Conservation (phyloP, 768 basidiomycete species). For the Amylocystis lapponica region DNA sequence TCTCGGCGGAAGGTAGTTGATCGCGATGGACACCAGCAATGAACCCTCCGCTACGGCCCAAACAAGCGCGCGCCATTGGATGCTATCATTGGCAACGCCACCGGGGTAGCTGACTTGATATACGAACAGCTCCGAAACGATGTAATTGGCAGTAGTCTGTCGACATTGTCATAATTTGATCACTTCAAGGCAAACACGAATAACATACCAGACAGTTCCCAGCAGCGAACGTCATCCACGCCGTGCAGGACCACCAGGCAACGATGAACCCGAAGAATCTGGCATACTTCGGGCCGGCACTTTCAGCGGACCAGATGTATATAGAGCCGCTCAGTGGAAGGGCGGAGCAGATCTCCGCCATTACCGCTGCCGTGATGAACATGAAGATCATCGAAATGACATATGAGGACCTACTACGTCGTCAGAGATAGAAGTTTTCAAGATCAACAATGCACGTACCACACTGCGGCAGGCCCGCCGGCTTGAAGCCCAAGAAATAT, state of each 20-base stretch:
- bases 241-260: slow-evolving; percentile 90
- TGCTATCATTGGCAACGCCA: slow-evolving; percentile 58
- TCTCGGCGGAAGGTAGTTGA: slow-evolving; percentile 82
- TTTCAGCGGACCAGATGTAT: slow-evolving; percentile 93
- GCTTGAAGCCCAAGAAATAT: slow-evolving; percentile 79
- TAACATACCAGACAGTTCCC: slow-evolving; percentile 74
- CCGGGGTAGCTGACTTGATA: slow-evolving; percentile 84
- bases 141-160: slow-evolving; percentile 84
- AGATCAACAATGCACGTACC: slow-evolving; percentile 36
- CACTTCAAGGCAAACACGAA: not conserved
- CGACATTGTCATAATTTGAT: not conserved
- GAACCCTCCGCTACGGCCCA: slow-evolving; percentile 79
- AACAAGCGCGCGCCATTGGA: slow-evolving; percentile 83
- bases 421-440: slow-evolving; percentile 7
- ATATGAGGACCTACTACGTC: slow-evolving; percentile 66
- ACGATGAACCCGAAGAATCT: slow-evolving; percentile 86
- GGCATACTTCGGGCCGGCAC: slow-evolving; percentile 82
- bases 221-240: slow-evolving; percentile 95
- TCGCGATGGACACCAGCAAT: slow-evolving; percentile 63
- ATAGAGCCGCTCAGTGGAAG: slow-evolving; percentile 86
- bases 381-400: slow-evolving; percentile 80
- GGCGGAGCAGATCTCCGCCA: slow-evolving; percentile 90
- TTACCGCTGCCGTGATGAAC: slow-evolving; percentile 79
- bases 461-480: slow-evolving; percentile 84
- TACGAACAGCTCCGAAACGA: slow-evolving; percentile 77